phyloP scores from a whole-genome alignment of 2,329 filamentous ascomycete genomes.

The Talaromyces atroroseus region DNA sequence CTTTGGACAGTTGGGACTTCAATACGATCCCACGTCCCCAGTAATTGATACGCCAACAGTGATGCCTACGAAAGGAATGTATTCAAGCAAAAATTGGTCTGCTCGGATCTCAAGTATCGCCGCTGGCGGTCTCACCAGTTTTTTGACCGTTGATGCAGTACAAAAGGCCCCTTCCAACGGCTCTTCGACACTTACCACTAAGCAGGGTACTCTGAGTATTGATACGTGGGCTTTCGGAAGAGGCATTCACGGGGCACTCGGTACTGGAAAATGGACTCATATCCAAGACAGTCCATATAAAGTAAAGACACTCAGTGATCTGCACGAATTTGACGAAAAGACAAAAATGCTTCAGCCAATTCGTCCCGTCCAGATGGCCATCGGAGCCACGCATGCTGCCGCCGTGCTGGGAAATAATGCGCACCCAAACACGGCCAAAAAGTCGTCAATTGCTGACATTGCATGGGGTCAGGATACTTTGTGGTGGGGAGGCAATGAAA shows the following conservation, averaged over 20 bases:
- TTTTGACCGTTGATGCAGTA: slow-evolving; percentile 72
- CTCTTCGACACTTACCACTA: slow-evolving; percentile 42
- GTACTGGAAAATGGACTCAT: slow-evolving; percentile 85
- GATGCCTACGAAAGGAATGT: slow-evolving; percentile 66
- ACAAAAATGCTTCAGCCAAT: slow-evolving; percentile 67
- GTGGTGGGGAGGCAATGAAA: slow-evolving; percentile 93
- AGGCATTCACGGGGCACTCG: slow-evolving; percentile 76
- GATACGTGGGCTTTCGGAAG: slow-evolving; percentile 86
- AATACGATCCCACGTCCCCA: slow-evolving; percentile 57
- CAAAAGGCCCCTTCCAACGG: slow-evolving; percentile 51
- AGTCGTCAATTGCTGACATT: slow-evolving; percentile 59
- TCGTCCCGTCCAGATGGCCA: slow-evolving; percentile 64
- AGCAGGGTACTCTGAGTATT: slow-evolving; percentile 61
- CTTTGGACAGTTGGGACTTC: slow-evolving; percentile 83
- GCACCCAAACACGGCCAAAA: slow-evolving; percentile 51
- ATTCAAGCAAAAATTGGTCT: slow-evolving; percentile 58
- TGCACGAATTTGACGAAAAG: slow-evolving; percentile 81
- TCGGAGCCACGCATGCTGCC: slow-evolving; percentile 74
- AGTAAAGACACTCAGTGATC: slow-evolving; percentile 73
- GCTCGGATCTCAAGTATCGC: slow-evolving; percentile 70
- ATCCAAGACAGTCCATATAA: slow-evolving; percentile 71
- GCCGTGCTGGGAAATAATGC: slow-evolving; percentile 81
- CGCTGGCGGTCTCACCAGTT: slow-evolving; percentile 81
- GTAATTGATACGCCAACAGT: slow-evolving; percentile 65
- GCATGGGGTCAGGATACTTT: slow-evolving; percentile 82